Evolutionary conservation across 306 rosid species (phyloP), one percentile per base, ranked within the genome.

Genomic region (Comarum palustre): DNA sequence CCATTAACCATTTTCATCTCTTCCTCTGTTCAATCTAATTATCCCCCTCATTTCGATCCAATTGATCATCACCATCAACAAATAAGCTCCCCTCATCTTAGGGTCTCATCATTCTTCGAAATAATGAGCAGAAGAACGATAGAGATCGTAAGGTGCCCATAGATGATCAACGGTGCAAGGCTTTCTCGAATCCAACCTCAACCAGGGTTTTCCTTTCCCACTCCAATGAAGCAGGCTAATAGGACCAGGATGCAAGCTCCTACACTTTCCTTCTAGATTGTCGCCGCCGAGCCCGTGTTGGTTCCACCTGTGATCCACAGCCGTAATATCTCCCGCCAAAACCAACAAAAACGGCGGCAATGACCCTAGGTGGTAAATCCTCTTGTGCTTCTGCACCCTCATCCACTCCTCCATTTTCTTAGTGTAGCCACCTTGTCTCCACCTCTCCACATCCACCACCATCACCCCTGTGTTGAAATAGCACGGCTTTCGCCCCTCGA

Each of bases 191-290:
- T 92, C 98, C 71, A 92, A 68, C 69, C 98, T 90, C 81, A 92
- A 78, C 98, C 98, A 90, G 1, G 98, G 98, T 41, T 92, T 92
- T 3, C 98, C 98, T 58, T 92, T 92, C 2, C 96, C 96, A 83
- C 96, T 92, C 95, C 98, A 92, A 85, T 92, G 98, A 2, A 92
- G 77, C 79, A 90, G 77, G 63, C 98, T 90, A 31, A 90, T 82
- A 1, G 96, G 91, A 6, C 98, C 98, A 46, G 95, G 98, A 73
- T 92, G 95, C 65, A 92, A 69, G 54, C 75, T 86, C 73, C 96
- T 77, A 7, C 98, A 92, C 20, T 82, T 88, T 0, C 96, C 98
- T 83, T 90, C 90, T 16, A 90, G 80, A 39, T 92, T 92, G 63
- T 92, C 96, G 12, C 96, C 98, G 13, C 98, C 98, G 4, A 90